Percentiles rank a stretch among this genome's conserved stretches.
Evolutionary conservation across 768 basidiomycete species (phyloP).

Genomic region (Mrakia gelida): DNA sequence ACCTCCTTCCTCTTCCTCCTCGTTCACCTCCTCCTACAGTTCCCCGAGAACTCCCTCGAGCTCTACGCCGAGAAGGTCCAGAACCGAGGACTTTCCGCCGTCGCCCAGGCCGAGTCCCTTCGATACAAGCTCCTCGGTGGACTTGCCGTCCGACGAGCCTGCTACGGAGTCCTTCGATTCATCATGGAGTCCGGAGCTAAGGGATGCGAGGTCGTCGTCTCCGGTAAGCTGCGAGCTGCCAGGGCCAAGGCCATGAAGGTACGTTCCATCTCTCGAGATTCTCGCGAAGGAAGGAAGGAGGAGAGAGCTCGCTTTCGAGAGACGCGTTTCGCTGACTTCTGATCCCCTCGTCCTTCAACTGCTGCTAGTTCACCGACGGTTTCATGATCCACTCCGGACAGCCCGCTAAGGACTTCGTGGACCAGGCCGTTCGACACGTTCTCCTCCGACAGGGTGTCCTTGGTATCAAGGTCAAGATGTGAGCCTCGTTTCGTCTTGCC

Average conservation of each 20-base stretch:
- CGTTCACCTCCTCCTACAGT: slow-evolving; percentile 43
- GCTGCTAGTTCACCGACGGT: slow-evolving; percentile 78
- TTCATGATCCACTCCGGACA: slow-evolving; percentile 87
- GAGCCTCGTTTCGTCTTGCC: slow-evolving; percentile 36
- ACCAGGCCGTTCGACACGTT: slow-evolving; percentile 96
- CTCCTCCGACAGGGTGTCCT: slow-evolving; percentile 97
- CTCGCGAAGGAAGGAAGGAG: not conserved
- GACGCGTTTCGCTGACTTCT: not conserved
- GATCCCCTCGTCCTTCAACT: not conserved
- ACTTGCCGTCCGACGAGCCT: slow-evolving; percentile 95
- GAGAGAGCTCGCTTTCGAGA: not conserved
- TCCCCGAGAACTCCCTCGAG: slow-evolving; percentile 97
- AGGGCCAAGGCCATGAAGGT: slow-evolving; percentile 98
- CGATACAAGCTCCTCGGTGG: slow-evolving; percentile 99
- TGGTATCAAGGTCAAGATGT: slow-evolving; percentile 99
- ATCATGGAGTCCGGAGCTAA: slow-evolving; percentile 99
- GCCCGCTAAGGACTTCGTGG: slow-evolving; percentile 92
- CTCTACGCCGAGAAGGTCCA: slow-evolving; percentile 99
- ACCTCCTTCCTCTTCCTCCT: not conserved
- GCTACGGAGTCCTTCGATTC: slow-evolving; percentile 99
- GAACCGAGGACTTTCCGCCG: slow-evolving; percentile 93
- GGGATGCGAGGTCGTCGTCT: slow-evolving; percentile 99
- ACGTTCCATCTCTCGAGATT: not conserved
- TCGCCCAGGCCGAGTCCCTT: slow-evolving; percentile 97
- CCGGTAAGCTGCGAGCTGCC: slow-evolving; percentile 98